Evolutionary conservation across 192 early-diverging fungal genomes (phyloP).

Genomic region (Coemansia sp.): DNA sequence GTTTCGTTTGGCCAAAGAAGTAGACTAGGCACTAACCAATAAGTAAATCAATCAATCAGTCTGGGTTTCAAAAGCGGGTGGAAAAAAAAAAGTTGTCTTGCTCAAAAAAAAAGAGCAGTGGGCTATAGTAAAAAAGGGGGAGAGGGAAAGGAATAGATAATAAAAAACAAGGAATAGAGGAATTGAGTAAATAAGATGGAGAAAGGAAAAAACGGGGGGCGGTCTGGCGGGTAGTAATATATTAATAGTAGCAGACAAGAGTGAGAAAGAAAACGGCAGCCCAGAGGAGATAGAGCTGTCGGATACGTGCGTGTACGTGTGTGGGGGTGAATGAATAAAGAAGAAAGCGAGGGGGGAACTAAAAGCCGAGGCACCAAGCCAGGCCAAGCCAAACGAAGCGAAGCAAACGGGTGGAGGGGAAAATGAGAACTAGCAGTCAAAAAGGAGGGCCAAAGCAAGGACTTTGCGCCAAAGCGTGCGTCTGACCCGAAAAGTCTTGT

Average conservation of each 20-base stretch:
- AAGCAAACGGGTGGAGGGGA: neutral
- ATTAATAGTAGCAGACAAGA: neutral
- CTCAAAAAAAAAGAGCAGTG: neutral
- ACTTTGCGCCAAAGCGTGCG: neutral
- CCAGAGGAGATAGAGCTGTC: slow-evolving; percentile 6
- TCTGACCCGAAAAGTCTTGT: no score
- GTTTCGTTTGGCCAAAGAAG: neutral
- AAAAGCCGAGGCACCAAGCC: slow-evolving; percentile 7
- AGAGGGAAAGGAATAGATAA: neutral
- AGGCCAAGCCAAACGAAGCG: neutral
- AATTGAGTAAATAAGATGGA: neutral
- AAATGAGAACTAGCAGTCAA: slow-evolving; percentile 1
- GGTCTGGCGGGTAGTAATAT: slow-evolving; percentile 11
- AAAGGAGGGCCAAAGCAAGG: neutral
- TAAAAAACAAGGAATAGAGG: slow-evolving; percentile 7
- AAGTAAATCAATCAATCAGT: slow-evolving; percentile 10
- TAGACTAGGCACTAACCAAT: neutral
- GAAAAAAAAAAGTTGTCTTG: neutral
- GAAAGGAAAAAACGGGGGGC: slow-evolving; percentile 4
- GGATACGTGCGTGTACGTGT: neutral
- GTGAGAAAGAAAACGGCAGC: slow-evolving; percentile 4
- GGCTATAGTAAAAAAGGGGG: neutral
- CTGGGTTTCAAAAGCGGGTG: slow-evolving; percentile 6
- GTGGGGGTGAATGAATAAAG: neutral
- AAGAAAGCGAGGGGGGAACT: neutral